These are phyloP conservation scores for Geranium incanum DNA, from an alignment of 441 rosid species.

Conservation along the genomic window DNA sequence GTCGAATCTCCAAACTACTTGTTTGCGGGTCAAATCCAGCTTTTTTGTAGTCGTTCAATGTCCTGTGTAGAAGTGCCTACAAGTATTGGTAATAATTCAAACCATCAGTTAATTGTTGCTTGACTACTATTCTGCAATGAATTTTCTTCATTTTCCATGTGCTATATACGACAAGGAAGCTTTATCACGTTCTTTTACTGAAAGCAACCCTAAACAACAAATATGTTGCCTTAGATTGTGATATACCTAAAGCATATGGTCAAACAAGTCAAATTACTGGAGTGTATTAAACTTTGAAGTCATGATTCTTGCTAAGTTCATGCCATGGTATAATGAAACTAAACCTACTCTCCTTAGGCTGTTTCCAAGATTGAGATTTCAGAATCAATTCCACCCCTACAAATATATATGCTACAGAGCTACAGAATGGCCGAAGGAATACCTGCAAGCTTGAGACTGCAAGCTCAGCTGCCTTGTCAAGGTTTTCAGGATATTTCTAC, in stretches of 20 bases:
- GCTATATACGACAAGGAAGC: not conserved
- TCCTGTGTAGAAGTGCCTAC: conserved; percentile 77
- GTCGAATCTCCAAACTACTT: conserved; percentile 88
- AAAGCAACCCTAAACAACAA: too few species aligned
- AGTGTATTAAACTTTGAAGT: too few species aligned
- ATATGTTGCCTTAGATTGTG: too few species aligned
- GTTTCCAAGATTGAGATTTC: not conserved
- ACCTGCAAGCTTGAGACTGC: conserved; percentile 99
- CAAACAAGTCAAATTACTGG: too few species aligned
- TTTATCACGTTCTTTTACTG: not conserved
- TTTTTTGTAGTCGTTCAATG: conserved; percentile 53
- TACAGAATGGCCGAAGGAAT: conserved; percentile 5
- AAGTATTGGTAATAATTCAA: not conserved
- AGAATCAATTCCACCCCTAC: not conserved
- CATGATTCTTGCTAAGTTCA: not conserved
- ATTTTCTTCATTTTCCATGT: too few species aligned
- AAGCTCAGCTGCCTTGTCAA: conserved; percentile 86
- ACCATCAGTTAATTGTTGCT: not conserved
- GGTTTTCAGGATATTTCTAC: conserved; percentile 83
- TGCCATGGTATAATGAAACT: not conserved
- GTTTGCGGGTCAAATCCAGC: conserved; percentile 58
- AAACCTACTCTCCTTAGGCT: not conserved
- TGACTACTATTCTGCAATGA: not conserved
- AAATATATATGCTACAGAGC: not conserved
- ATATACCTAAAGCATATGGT: too few species aligned